A percentile compares a stretch with the other conserved stretches of the same genome.
These are phyloP conservation scores for Symmetrospora coprosmae DNA, from an alignment of 768 basidiomycete species.

Conservation along the genomic window DNA sequence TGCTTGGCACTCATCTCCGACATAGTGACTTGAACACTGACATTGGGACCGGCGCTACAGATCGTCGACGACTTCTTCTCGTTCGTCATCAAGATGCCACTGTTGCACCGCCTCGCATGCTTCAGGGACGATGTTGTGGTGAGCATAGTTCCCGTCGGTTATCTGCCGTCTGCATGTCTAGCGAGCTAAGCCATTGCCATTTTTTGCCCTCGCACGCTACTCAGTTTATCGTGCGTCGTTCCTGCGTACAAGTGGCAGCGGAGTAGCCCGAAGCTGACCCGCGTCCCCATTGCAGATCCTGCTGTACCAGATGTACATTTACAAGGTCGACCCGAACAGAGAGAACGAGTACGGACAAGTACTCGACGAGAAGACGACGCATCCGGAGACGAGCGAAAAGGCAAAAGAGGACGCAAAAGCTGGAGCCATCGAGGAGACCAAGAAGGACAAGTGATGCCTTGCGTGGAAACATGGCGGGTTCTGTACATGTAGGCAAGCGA, in stretches of 20 bases:
- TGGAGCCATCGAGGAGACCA: slow-evolving; percentile 2
- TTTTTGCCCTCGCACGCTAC: too few relatives aligned
- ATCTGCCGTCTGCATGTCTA: background rate
- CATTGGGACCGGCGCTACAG: background rate
- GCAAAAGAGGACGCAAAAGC: slow-evolving; percentile 18
- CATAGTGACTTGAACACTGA: background rate
- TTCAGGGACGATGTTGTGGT: slow-evolving; percentile 42
- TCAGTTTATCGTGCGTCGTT: slow-evolving; percentile 3
- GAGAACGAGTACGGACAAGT: slow-evolving; percentile 95
- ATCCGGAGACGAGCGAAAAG: background rate
- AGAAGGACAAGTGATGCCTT: background rate
- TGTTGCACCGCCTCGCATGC: slow-evolving; percentile 63
- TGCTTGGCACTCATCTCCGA: background rate
- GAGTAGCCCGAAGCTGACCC: too few relatives aligned
- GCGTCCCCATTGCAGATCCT: too few relatives aligned
- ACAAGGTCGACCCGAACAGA: slow-evolving; percentile 83
- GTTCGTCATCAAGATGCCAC: slow-evolving; percentile 73
- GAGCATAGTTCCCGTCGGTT: background rate
- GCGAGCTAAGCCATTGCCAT: background rate
- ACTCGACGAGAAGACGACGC: slow-evolving; percentile 19
- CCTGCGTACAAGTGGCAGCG: slow-evolving; percentile 12
- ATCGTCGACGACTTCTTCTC: slow-evolving; percentile 19
- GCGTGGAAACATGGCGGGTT: background rate
- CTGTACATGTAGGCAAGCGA: too few relatives aligned
- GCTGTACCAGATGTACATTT: slow-evolving; percentile 70